Evolutionary conservation across 1,139 yeast genomes (phyloP), one percentile per base, ranked within the genome.

Genomic region (Hyphopichia wangnamkhiaoensis): DNA sequence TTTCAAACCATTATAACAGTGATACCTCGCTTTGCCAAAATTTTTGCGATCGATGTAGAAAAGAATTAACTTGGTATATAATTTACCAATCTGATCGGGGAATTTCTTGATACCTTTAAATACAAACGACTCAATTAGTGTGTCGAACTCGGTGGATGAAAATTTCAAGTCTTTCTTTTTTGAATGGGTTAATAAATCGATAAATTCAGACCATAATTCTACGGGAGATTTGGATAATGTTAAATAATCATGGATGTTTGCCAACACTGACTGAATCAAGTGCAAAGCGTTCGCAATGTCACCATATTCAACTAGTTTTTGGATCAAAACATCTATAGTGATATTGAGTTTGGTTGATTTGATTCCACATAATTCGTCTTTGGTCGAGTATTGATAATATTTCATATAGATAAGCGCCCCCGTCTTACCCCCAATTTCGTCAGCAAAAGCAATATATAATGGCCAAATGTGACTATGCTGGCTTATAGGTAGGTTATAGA

Each of bases 401-500:
- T 82, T 62, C 40, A 55, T 46, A 63, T 77, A 77, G 4, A 82
- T 56, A 17, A 47, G 37, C 28, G 65, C 59, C 13, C 69, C 74
- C 0, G 80, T 70, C 2, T 40, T 34, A 1, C 77, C 79, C 9
- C 79, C 75, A 16, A 73, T 61, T 0, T 33, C 34, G 20, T 72
- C 67, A 1, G 84, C 86, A 63, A 79, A 82, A 23, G 61, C 51
- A 18, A 82, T 50, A 50, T 73, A 82, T 20, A 70, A 39, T 0
- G 76, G 74, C 96, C 96, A 89, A 2, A 88, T 62, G 18, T 63
- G 49, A 6, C 59, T 59, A 54, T 86, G 95, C 25, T 76, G 77
- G 0, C 74, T 59, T 10, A 74, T 45, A 0, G 84, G 79, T 5
- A 84, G 50, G 4, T 63, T 52, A 40, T 68, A 68, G 9, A 89